These are phyloP conservation scores for Takakia lepidozioides DNA, from an alignment of 225 moss, liverwort and hornwort species.

Conservation along the genomic window DNA sequence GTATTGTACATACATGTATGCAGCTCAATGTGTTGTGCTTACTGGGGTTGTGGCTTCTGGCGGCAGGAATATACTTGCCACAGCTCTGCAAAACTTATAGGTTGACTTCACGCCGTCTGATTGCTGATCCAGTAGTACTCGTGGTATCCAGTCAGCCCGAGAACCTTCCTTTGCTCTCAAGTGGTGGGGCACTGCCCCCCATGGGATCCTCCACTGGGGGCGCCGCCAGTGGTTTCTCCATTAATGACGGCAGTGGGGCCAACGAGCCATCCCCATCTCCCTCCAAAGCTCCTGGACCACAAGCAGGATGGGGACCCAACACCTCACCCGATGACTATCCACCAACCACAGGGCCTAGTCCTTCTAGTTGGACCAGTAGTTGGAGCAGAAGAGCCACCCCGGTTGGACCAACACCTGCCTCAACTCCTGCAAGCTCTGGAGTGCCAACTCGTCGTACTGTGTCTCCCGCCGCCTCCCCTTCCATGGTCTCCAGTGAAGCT, in stretches of 20 bases:
- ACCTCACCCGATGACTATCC: not conserved
- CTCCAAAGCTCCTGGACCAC: not conserved
- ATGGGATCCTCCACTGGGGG: not conserved
- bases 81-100: constrained; percentile 54
- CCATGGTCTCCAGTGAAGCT: not conserved
- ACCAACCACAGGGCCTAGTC: not conserved
- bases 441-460: too few relatives aligned
- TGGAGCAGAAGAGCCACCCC: too few relatives aligned
- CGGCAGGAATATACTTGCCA: constrained; percentile 77
- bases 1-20: too few relatives aligned
- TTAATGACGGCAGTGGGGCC: not conserved
- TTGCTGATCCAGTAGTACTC: constrained; percentile 63
- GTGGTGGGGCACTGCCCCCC: constrained; percentile 4
- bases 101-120: constrained; percentile 49
- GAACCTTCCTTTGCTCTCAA: not conserved
- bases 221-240: not conserved
- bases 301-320: constrained; percentile 1
- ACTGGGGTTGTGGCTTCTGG: not conserved
- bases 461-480: not conserved
- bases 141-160: constrained; percentile 38
- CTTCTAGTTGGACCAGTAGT: not conserved
- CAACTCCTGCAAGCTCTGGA: not conserved
- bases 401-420: too few relatives aligned
- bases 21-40: too few relatives aligned
- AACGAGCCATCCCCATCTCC: constrained; percentile 5